These are phyloP conservation scores for Myochromella boudieri DNA, from an alignment of 768 basidiomycete genomes.

Conservation along the genomic window DNA sequence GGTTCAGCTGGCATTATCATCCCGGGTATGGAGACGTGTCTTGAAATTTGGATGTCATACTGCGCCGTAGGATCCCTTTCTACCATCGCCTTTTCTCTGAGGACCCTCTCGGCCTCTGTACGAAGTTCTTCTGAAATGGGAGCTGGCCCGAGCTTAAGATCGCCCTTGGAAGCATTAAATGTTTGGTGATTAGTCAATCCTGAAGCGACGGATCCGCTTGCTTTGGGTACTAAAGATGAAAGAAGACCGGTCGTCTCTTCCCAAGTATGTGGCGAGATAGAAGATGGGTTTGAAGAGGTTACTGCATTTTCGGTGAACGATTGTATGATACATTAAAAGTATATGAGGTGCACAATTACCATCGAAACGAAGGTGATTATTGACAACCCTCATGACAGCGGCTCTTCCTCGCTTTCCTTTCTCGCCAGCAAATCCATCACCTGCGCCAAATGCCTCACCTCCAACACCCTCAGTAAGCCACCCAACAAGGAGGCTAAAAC, in stretches of 20 bases:
- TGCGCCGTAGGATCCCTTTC: conserved; percentile 68
- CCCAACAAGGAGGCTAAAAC: conserved; percentile 88
- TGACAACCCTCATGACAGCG: conserved; percentile 90
- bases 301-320: conserved; percentile 44
- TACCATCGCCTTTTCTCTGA: conserved; percentile 80
- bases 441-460: conserved; percentile 78
- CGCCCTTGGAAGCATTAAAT: conserved; percentile 75
- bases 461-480: conserved; percentile 95
- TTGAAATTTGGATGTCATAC: conserved; percentile 58
- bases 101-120: conserved; percentile 73
- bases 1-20: conserved; percentile 61
- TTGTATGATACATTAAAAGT: conserved; percentile 2
- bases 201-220: conserved; percentile 45
- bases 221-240: conserved; percentile 72
- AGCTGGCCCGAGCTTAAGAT: conserved; percentile 82
- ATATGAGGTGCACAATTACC: conserved; percentile 46
- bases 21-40: conserved; percentile 52
- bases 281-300: conserved; percentile 65
- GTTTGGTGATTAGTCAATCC: conserved; percentile 58
- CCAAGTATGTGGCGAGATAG: conserved; percentile 66
- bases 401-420: conserved; percentile 83
- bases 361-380: conserved; percentile 89
- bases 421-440: conserved; percentile 79
- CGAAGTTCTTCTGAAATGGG: conserved; percentile 80
- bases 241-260: conserved; percentile 86